phyloP scores from a whole-genome alignment of 1,139 yeast genomes.

The Debaryomyces subglobosus region DNA sequence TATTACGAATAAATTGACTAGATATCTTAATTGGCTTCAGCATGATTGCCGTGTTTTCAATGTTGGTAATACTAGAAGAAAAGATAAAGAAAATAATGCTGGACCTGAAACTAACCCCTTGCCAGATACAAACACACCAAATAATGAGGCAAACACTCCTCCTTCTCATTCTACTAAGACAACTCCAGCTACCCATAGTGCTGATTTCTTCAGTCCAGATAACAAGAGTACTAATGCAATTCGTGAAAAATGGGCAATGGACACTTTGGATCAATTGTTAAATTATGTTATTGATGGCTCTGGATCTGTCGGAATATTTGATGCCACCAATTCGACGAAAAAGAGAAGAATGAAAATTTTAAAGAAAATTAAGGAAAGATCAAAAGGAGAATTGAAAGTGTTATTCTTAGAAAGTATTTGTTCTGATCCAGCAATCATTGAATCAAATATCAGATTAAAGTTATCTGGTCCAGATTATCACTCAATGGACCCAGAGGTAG shows the following conservation, averaged over 20 bases:
- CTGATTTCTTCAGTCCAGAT: conserved; percentile 85
- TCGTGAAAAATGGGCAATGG: conserved; percentile 96
- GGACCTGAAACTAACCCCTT: conserved; percentile 78
- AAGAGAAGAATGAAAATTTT: conserved; percentile 70
- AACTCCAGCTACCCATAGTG: conserved; percentile 53
- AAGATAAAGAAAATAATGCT: conserved; percentile 58
- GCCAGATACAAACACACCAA: conserved; percentile 58
- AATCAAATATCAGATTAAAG: conserved; percentile 80
- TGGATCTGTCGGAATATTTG: conserved; percentile 93
- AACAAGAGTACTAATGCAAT: conserved; percentile 65
- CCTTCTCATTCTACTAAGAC: conserved; percentile 16
- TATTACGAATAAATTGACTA: conserved; percentile 83
- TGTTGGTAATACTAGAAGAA: conserved; percentile 91
- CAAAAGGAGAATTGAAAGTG: conserved; percentile 76
- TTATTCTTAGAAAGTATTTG: conserved; percentile 87
- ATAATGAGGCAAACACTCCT: conserved; percentile 26
- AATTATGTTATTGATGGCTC: conserved; percentile 79
- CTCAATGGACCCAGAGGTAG: conserved; percentile 80
- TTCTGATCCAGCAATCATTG: conserved; percentile 75
- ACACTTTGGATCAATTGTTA: conserved; percentile 80
- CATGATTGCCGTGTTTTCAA: conserved; percentile 89
- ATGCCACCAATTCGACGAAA: conserved; percentile 91
- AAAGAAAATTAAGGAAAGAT: conserved; percentile 68
- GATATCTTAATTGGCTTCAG: conserved; percentile 91
- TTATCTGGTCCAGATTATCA: conserved; percentile 92